Evolutionary conservation across 768 basidiomycete genomes (phyloP).

Genomic region (Multifurca ochricompacta): DNA sequence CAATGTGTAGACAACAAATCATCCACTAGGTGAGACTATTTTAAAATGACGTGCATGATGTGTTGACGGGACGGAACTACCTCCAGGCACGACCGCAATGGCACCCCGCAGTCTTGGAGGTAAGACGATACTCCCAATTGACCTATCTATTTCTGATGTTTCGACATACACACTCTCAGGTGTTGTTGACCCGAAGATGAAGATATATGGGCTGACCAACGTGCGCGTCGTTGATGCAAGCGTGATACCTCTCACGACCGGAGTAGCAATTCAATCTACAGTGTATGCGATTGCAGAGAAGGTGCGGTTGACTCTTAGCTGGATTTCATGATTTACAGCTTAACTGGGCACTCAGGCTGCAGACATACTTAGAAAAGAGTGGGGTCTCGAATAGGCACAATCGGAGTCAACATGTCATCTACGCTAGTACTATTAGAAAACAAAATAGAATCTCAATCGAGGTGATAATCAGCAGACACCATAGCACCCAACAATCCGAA

Average conservation of each 20-base stretch:
- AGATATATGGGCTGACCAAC: constrained; percentile 17
- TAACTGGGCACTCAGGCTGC: constrained; percentile 4
- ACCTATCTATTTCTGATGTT: no score
- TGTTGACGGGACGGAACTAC: background rate
- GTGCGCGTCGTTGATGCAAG: constrained; percentile 18
- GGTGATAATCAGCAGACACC: background rate
- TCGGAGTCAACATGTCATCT: background rate
- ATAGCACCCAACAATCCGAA: no score
- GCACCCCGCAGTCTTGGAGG: constrained; percentile 19
- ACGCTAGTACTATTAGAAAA: no score
- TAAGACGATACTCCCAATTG: background rate
- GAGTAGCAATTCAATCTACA: constrained; percentile 16
- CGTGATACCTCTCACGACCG: constrained; percentile 20
- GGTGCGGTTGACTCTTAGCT: background rate
- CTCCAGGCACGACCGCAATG: constrained; percentile 16
- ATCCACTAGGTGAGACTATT: constrained; percentile 7
- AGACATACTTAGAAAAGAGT: constrained; percentile 14
- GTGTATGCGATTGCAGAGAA: constrained; percentile 20
- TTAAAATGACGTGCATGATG: background rate
- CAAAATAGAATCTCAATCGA: no score
- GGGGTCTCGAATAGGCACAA: constrained; percentile 5
- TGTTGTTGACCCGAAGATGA: constrained; percentile 15
- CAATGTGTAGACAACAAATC: constrained; percentile 16
- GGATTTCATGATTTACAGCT: background rate
- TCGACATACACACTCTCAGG: constrained; percentile 6